These are phyloP conservation scores for Curvularia sp. DNA, from an alignment of 2,329 filamentous ascomycete species.

Conservation along the genomic window DNA sequence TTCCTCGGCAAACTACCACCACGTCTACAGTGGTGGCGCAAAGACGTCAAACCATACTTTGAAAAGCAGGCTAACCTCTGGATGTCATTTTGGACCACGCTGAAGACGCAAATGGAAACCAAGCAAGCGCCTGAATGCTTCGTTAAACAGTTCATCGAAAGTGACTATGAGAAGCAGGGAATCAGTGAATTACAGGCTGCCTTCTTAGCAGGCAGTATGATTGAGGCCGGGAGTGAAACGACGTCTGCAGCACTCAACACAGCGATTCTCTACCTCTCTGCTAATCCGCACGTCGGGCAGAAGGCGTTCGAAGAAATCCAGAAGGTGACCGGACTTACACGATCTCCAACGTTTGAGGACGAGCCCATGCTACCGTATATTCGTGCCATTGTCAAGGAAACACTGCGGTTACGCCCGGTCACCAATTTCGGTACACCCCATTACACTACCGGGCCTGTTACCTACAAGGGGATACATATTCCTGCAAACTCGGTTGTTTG, in stretches of 20 bases:
- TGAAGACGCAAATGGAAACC: conserved; percentile 42
- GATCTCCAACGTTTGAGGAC: conserved; percentile 52
- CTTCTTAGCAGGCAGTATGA: conserved; percentile 46
- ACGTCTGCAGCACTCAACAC: conserved; percentile 49
- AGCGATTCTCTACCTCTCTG: conserved; percentile 40
- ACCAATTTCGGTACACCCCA: conserved; percentile 48
- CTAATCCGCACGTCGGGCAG: conserved; percentile 26
- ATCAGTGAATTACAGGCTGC: conserved; percentile 47
- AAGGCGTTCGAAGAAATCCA: conserved; percentile 37
- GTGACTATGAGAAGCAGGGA: conserved; percentile 48
- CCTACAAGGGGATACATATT: conserved; percentile 53
- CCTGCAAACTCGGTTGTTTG: conserved; percentile 50
- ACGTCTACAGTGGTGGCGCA: conserved; percentile 43
- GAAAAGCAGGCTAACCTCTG: conserved; percentile 44
- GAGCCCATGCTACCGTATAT: conserved; percentile 52
- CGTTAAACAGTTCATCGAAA: conserved; percentile 45
- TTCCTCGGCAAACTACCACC: conserved; percentile 37
- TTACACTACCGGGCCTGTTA: conserved; percentile 46
- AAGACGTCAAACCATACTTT: conserved; percentile 36
- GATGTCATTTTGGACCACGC: conserved; percentile 41
- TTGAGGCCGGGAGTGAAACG: conserved; percentile 53
- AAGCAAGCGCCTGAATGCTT: conserved; percentile 47
- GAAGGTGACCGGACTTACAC: conserved; percentile 21
- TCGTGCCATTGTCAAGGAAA: conserved; percentile 50
- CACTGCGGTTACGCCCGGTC: conserved; percentile 52